phyloP scores from a whole-genome alignment of 2,329 filamentous ascomycete species.

The Colletotrichum sp. region DNA sequence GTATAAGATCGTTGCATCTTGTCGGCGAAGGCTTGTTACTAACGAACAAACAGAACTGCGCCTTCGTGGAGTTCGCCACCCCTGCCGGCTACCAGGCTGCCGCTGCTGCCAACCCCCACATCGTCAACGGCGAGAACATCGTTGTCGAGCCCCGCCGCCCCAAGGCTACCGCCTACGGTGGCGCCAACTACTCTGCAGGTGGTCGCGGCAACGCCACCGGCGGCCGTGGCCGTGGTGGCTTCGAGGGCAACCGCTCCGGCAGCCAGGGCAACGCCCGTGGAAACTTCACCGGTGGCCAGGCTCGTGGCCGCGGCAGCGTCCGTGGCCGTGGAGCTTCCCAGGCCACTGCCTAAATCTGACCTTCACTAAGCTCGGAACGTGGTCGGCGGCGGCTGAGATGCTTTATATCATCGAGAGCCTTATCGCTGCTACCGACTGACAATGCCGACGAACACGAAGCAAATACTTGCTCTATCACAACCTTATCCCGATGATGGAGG shows the following conservation, averaged over 20 bases:
- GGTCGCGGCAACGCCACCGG: slow-evolving; percentile 34
- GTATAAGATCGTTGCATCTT: slow-evolving; percentile 20
- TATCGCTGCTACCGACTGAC: neutral
- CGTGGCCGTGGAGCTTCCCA: slow-evolving; percentile 68
- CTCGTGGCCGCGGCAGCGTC: slow-evolving; percentile 70
- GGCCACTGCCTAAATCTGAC: slow-evolving; percentile 29
- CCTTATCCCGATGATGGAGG: neutral
- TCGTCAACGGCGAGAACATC: slow-evolving; percentile 81
- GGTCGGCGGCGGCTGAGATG: neutral
- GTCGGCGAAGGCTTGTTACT: slow-evolving; percentile 25
- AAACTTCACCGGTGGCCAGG: slow-evolving; percentile 70
- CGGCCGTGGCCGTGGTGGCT: slow-evolving; percentile 70
- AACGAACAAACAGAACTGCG: slow-evolving; percentile 74
- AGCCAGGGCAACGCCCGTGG: slow-evolving; percentile 63
- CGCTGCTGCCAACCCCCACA: slow-evolving; percentile 82
- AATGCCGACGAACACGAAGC: neutral
- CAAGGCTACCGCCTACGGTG: slow-evolving; percentile 73
- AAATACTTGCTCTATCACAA: neutral
- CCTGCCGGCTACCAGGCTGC: slow-evolving; percentile 83
- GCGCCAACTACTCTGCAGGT: slow-evolving; percentile 65
- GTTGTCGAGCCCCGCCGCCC: slow-evolving; percentile 88
- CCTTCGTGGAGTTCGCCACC: slow-evolving; percentile 92
- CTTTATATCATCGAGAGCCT: neutral
- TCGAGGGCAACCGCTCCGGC: slow-evolving; percentile 63
- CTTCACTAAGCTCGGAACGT: neutral